Evolutionary conservation across 2,329 filamentous ascomycete species (phyloP).

Genomic region (Colletotrichum sp.): DNA sequence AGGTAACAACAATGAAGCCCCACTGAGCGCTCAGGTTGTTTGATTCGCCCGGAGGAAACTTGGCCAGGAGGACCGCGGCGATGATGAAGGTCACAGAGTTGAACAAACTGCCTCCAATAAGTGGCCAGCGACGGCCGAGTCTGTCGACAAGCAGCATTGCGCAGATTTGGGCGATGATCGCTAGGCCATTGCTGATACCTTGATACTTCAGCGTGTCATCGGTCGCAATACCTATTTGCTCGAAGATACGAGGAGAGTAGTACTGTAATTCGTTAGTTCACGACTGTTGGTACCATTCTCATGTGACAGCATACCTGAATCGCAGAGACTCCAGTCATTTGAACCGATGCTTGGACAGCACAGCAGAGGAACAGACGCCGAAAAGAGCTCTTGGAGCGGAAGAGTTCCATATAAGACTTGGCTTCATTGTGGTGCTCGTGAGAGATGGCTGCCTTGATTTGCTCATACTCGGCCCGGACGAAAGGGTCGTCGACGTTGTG

Average conservation of each 20-base stretch:
- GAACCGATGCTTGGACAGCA: conserved; percentile 71
- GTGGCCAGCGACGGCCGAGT: conserved; percentile 72
- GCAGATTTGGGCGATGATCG: conserved; percentile 68
- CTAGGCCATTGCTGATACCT: conserved; percentile 75
- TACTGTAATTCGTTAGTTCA: conserved; percentile 43
- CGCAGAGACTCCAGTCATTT: conserved; percentile 74
- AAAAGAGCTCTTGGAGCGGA: conserved; percentile 65
- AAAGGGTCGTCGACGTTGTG: conserved; percentile 68
- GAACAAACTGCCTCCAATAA: conserved; percentile 74
- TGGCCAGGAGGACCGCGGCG: conserved; percentile 54
- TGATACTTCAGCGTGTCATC: conserved; percentile 75
- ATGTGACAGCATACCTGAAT: conserved; percentile 67
- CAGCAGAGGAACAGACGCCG: conserved; percentile 73
- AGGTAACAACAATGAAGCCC: conserved; percentile 77
- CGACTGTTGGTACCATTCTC: background rate
- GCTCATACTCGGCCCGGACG: conserved; percentile 52
- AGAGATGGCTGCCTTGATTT: conserved; percentile 70
- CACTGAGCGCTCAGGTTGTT: conserved; percentile 45
- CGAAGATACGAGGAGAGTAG: conserved; percentile 71
- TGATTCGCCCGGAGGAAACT: conserved; percentile 63
- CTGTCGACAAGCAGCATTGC: conserved; percentile 74
- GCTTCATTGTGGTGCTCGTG: conserved; percentile 72
- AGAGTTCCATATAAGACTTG: conserved; percentile 73
- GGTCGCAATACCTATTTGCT: conserved; percentile 69
- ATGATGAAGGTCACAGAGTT: conserved; percentile 78